Conservation (phyloP, 1,284 basidiomycete species). For the Chalciporus piperatoides region DNA sequence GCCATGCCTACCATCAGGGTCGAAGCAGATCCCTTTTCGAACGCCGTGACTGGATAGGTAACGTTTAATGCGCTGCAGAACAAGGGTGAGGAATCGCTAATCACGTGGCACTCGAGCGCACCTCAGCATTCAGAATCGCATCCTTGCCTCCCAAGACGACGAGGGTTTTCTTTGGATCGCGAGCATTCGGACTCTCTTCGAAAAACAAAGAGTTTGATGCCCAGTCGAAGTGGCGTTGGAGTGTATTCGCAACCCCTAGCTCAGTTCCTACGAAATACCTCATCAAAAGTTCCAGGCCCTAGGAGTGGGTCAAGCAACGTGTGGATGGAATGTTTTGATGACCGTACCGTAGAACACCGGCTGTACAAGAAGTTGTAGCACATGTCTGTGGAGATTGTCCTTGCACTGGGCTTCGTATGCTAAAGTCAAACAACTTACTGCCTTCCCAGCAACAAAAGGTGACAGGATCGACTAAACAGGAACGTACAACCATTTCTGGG, state of each 20-base stretch:
- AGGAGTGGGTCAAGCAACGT: slow-evolving; percentile 13
- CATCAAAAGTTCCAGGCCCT: slow-evolving; percentile 78
- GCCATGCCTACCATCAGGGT: slow-evolving; percentile 69
- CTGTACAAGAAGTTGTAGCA: slow-evolving; percentile 87
- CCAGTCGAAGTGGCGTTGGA: slow-evolving; percentile 85
- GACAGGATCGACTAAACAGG: slow-evolving; percentile 87
- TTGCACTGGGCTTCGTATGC: slow-evolving; percentile 2
- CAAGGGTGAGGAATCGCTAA: slow-evolving; percentile 5
- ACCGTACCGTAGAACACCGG: slow-evolving; percentile 52
- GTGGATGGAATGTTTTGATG: slow-evolving; percentile 8
- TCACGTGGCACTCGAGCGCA: slow-evolving; percentile 29
- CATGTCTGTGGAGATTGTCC: slow-evolving; percentile 52
- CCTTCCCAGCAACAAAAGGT: slow-evolving; percentile 91
- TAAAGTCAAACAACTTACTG: slow-evolving; percentile 40
- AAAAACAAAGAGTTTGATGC: slow-evolving; percentile 85
- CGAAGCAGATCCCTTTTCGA: slow-evolving; percentile 64
- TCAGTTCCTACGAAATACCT: slow-evolving; percentile 85
- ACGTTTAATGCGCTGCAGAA: slow-evolving; percentile 58
- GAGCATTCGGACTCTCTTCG: slow-evolving; percentile 80
- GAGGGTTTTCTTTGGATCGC: slow-evolving; percentile 54
- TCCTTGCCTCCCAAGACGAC: slow-evolving; percentile 82
- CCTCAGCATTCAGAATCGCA: slow-evolving; percentile 70
- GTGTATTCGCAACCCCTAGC: slow-evolving; percentile 79
- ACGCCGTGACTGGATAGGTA: slow-evolving; percentile 79
- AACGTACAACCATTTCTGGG: slow-evolving; percentile 66